Base-by-base conservation (phyloP, 345 rosid genomes). In the Carallia pectinifolia region DNA sequence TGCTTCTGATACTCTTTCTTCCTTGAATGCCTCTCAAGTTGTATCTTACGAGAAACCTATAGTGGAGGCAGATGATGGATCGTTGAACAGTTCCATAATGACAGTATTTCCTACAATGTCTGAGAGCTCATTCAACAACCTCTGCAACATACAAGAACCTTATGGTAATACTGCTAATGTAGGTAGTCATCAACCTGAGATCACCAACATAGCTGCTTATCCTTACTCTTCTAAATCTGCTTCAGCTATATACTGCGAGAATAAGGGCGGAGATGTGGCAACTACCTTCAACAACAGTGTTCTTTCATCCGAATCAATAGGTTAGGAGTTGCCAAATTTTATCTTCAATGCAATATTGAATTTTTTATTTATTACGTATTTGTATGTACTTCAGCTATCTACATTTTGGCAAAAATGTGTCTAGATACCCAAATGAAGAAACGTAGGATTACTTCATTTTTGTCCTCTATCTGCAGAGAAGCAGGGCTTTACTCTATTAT, bases 271-370 rank as follows among this genome's bases (percentile, higher is more conserved):
- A 17, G 69, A 66, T 64, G 58, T 27, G 53, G 44, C 50, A 64
- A 33, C 53, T 3, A 40, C 61, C 29, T 63, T 70, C 47, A 79
- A 68, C 67, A 69, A 76, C 65, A 67, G 61, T 81, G 76, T 53
- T 33, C 65, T 71, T 38, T 58, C 85, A 5, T 1, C 48, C 53
- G 70, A 65, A 48, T 74, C 79, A 54, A n/a, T 63, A 70, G 87
- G 88, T 88, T 77, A 39, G 84, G 81, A 67, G 68, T 78, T 70
- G 33, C 17, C 19, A 44, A 53, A 12, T 9, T 44, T 58, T 38
- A 0, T 7, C 31, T 55, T 56, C 29, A 17, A 7, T 61, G 50
- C 18, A n/a, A 53, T 17, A 5, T 10, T 2, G 27, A 23, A 15
- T 23, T 69, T 56, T 63, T 67, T 63, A n/a, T 53, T 4, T 47